A percentile compares a stretch with the other conserved stretches of the same genome.
These are phyloP conservation scores for Domatiomyces catenatus DNA, from an alignment of 2,329 filamentous ascomycete genomes.

Conservation along the genomic window DNA sequence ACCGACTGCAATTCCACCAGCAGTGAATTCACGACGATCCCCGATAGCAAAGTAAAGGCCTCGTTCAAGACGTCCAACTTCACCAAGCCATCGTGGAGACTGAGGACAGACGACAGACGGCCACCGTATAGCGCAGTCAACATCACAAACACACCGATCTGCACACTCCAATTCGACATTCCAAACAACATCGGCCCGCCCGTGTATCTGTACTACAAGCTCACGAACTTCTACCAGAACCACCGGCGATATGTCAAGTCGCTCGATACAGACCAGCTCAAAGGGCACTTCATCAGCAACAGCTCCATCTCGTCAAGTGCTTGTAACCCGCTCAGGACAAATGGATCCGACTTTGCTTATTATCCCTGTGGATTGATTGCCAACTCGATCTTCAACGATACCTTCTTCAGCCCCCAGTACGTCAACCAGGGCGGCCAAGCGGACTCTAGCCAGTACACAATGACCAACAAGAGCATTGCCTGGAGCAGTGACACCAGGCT, in stretches of 20 bases:
- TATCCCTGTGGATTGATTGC: slow-evolving; percentile 94
- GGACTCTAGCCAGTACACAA: slow-evolving; percentile 45
- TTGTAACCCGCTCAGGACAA: slow-evolving; percentile 56
- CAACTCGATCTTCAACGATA: slow-evolving; percentile 95
- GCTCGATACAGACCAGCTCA: slow-evolving; percentile 68
- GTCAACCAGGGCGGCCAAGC: slow-evolving; percentile 34
- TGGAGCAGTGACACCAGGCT: slow-evolving; percentile 72
- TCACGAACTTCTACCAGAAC: slow-evolving; percentile 98
- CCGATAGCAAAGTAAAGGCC: slow-evolving; percentile 42
- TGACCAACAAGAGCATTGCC: slow-evolving; percentile 66
- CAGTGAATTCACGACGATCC: slow-evolving; percentile 37
- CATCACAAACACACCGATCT: slow-evolving; percentile 35
- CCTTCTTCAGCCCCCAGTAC: slow-evolving; percentile 51
- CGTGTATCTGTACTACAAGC: slow-evolving; percentile 83
- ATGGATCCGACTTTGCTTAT: slow-evolving; percentile 49
- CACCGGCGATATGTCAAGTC: slow-evolving; percentile 91
- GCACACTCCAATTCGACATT: slow-evolving; percentile 62
- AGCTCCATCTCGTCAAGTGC: slow-evolving; percentile 49
- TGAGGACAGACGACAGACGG: slow-evolving; percentile 12
- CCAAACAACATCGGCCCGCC: slow-evolving; percentile 66
- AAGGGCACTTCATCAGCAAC: slow-evolving; percentile 49
- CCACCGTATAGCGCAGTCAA: slow-evolving; percentile 15
- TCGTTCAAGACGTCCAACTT: slow-evolving; percentile 51
- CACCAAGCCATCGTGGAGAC: slow-evolving; percentile 21
- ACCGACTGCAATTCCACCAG: slow-evolving; percentile 54